These are phyloP conservation scores for Stemphylium vesicarium DNA, from an alignment of 2,329 filamentous ascomycete species.

Conservation along the genomic window DNA sequence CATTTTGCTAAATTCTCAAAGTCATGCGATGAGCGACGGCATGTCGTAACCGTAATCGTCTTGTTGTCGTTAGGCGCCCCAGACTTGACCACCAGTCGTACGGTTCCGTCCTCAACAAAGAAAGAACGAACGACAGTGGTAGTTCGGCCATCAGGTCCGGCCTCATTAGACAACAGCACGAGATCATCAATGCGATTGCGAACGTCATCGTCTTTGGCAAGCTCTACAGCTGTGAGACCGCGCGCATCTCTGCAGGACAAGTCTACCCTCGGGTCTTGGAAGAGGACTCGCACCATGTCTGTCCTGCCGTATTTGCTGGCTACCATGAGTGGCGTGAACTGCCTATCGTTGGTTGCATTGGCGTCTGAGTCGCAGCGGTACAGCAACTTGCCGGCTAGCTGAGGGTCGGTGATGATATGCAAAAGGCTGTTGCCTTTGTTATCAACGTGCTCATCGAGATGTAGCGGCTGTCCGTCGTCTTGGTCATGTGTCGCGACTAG, in stretches of 20 bases:
- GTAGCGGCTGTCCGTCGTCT: constrained; percentile 77
- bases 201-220: constrained; percentile 97
- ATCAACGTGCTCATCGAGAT: constrained; percentile 92
- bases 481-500: constrained; percentile 76
- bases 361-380: constrained; percentile 91
- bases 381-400: constrained; percentile 76
- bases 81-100: constrained; percentile 92
- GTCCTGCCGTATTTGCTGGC: constrained; percentile 97
- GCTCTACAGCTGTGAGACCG: constrained; percentile 90
- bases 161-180: constrained; percentile 72
- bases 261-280: constrained; percentile 87
- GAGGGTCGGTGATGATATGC: constrained; percentile 91
- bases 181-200: constrained; percentile 96
- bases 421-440: constrained; percentile 90
- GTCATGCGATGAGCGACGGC: constrained; percentile 82
- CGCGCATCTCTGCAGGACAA: constrained; percentile 81
- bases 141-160: constrained; percentile 77
- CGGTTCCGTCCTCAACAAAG: constrained; percentile 95
- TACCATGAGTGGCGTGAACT: constrained; percentile 95
- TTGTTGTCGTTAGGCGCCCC: constrained; percentile 81
- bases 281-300: constrained; percentile 88
- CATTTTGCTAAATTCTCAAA: constrained; percentile 90
- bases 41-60: constrained; percentile 93
- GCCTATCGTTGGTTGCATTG: constrained; percentile 93
- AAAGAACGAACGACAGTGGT: constrained; percentile 94